Conservation (phyloP, 306 rosid species). For the Casuarina equisetifolia region DNA sequence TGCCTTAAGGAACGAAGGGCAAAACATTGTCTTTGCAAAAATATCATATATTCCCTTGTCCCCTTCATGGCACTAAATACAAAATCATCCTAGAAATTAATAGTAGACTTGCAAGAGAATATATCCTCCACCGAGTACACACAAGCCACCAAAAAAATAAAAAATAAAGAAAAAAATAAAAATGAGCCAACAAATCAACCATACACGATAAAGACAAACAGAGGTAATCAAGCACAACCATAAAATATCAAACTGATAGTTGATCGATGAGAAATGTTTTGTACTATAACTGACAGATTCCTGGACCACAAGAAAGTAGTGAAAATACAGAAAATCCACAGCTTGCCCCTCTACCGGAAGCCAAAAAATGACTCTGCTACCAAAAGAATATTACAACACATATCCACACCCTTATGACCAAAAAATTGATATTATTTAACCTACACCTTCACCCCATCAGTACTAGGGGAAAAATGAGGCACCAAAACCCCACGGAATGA, state of each 20-base stretch:
- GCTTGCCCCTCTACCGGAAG: slow-evolving; percentile 56
- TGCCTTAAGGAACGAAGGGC: too few species aligned
- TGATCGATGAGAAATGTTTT: slow-evolving; percentile 31
- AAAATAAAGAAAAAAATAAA: too few species aligned
- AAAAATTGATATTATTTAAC: slow-evolving; percentile 49
- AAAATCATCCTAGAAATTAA: too few species aligned
- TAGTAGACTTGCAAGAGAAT: too few species aligned
- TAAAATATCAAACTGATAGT: slow-evolving; percentile 10
- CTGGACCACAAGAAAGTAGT: slow-evolving; percentile 40
- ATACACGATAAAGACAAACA: slow-evolving; percentile 8
- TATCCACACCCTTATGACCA: slow-evolving; percentile 54
- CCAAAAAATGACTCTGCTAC: slow-evolving; percentile 70
- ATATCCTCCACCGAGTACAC: too few species aligned
- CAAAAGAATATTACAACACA: slow-evolving; percentile 68
- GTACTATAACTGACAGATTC: slow-evolving; percentile 38
- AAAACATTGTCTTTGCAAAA: too few species aligned
- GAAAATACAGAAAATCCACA: slow-evolving; percentile 51
- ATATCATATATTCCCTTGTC: too few species aligned
- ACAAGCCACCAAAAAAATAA: too few species aligned
- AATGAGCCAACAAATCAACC: background rate
- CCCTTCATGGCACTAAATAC: too few species aligned
- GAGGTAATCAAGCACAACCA: slow-evolving; percentile 27
- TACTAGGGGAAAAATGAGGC: slow-evolving; percentile 46
- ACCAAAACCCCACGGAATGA: slow-evolving; percentile 39
- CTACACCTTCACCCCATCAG: slow-evolving; percentile 57